phyloP scores from a whole-genome alignment of 1,139 yeast genomes.

The Pichia inconspicua region DNA sequence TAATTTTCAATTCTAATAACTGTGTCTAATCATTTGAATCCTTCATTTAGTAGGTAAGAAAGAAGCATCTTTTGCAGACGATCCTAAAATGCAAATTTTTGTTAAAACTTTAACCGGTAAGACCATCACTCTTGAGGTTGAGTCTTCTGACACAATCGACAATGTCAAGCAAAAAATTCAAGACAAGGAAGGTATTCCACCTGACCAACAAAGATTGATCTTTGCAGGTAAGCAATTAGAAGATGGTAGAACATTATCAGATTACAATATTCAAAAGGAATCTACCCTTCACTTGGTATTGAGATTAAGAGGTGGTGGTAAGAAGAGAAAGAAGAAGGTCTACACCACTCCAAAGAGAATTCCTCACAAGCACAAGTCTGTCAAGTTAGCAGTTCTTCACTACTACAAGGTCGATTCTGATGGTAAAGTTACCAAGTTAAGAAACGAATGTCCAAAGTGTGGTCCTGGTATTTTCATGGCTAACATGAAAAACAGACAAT shows the following conservation, averaged over 20 bases:
- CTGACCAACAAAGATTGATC: constrained; percentile 99
- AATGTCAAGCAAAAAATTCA: constrained; percentile 98
- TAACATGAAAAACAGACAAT: constrained; percentile 97
- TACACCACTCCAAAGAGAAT: constrained; percentile 99
- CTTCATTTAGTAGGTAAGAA: constrained; percentile 26
- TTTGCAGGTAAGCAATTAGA: constrained; percentile 99
- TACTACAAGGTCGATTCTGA: constrained; percentile 99
- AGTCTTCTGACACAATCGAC: constrained; percentile 98
- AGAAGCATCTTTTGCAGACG: constrained; percentile 33
- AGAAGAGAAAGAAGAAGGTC: constrained; percentile 98
- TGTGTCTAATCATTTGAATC: no score
- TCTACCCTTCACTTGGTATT: constrained; percentile 95
- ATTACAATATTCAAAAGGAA: constrained; percentile 99
- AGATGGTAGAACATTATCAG: constrained; percentile 98
- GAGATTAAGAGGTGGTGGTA: constrained; percentile 99
- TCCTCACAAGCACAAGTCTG: constrained; percentile 99
- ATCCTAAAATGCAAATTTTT: constrained; percentile 84
- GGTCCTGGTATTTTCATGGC: constrained; percentile 99
- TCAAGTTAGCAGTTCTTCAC: constrained; percentile 97
- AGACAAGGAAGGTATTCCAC: constrained; percentile 99
- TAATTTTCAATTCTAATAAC: no score
- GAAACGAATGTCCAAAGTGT: constrained; percentile 98
- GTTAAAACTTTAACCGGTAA: constrained; percentile 98
- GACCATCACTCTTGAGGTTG: constrained; percentile 98
- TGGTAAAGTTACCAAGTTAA: constrained; percentile 97